phyloP scores from a whole-genome alignment of 208 protist genomes.

The Leishmania lainsoni region DNA sequence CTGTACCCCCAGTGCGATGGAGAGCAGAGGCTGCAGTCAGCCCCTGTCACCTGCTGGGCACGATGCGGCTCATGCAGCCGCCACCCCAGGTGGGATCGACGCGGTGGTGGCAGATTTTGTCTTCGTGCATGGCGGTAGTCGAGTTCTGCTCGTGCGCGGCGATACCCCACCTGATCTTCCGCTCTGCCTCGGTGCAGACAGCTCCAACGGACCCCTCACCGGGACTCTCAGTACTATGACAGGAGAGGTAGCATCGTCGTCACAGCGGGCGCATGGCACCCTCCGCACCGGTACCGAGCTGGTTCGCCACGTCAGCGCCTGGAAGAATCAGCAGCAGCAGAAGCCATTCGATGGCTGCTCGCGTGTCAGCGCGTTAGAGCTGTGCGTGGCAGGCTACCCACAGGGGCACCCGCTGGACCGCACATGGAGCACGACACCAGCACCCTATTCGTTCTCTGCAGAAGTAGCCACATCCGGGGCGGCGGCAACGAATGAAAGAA shows the following conservation, averaged over 20 bases:
- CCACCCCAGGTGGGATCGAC: background rate
- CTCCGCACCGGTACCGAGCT: constrained; percentile 26
- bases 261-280: background rate
- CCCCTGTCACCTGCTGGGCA: background rate
- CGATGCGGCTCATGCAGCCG: background rate
- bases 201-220: background rate
- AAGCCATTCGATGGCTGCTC: background rate
- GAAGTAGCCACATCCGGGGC: background rate
- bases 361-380: background rate
- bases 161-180: constrained; percentile 18
- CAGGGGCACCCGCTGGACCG: constrained; percentile 44
- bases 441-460: background rate
- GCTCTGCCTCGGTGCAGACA: constrained; percentile 2
- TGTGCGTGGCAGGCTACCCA: constrained; percentile 48
- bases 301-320: constrained; percentile 10
- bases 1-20: background rate
- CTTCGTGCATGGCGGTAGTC: constrained; percentile 10
- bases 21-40: background rate
- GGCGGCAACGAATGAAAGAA: background rate
- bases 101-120: constrained; percentile 18
- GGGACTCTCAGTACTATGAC: background rate
- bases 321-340: background rate
- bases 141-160: constrained; percentile 39
- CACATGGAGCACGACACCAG: constrained; percentile 11
- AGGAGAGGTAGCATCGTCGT: too few relatives aligned